Evolutionary conservation across 1,139 yeast species (phyloP).

Genomic region (Hemisphaericaspora xylofermentans): DNA sequence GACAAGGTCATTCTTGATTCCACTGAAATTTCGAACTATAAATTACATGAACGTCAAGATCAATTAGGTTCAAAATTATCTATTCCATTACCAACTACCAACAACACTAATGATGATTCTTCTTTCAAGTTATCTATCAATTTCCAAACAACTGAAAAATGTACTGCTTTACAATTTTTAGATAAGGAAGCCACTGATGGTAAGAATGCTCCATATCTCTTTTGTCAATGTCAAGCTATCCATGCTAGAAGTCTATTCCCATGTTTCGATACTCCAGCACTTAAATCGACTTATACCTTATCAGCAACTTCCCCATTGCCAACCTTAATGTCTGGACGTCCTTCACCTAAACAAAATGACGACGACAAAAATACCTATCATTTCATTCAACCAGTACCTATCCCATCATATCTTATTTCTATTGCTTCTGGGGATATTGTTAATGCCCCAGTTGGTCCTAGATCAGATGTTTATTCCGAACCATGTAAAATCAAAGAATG

Average conservation of each 20-base stretch:
- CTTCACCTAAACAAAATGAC: slow-evolving; percentile 18
- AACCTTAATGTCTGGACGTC: slow-evolving; percentile 70
- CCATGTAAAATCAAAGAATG: slow-evolving; percentile 68
- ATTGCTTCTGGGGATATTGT: slow-evolving; percentile 81
- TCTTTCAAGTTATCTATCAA: slow-evolving; percentile 35
- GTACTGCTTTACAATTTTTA: slow-evolving; percentile 88
- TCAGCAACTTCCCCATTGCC: slow-evolving; percentile 63
- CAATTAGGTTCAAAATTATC: slow-evolving; percentile 61
- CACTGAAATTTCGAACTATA: slow-evolving; percentile 31
- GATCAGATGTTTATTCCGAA: slow-evolving; percentile 81
- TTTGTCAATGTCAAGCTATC: slow-evolving; percentile 89
- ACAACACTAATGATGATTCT: not conserved
- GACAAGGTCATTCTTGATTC: slow-evolving; percentile 35
- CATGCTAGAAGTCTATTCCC: slow-evolving; percentile 90
- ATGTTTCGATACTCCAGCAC: slow-evolving; percentile 87
- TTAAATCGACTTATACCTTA: slow-evolving; percentile 66
- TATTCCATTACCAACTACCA: slow-evolving; percentile 5
- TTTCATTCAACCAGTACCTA: slow-evolving; percentile 76
- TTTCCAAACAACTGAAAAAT: slow-evolving; percentile 67
- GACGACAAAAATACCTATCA: slow-evolving; percentile 26
- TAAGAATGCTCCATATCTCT: slow-evolving; percentile 67
- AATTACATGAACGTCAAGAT: slow-evolving; percentile 47
- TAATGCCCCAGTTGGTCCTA: slow-evolving; percentile 75
- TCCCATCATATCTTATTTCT: slow-evolving; percentile 82
- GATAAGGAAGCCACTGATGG: slow-evolving; percentile 80